Evolutionary conservation across 768 basidiomycete species (phyloP), one percentile per base, ranked within the genome.

Genomic region (Suillus hirtellus): DNA sequence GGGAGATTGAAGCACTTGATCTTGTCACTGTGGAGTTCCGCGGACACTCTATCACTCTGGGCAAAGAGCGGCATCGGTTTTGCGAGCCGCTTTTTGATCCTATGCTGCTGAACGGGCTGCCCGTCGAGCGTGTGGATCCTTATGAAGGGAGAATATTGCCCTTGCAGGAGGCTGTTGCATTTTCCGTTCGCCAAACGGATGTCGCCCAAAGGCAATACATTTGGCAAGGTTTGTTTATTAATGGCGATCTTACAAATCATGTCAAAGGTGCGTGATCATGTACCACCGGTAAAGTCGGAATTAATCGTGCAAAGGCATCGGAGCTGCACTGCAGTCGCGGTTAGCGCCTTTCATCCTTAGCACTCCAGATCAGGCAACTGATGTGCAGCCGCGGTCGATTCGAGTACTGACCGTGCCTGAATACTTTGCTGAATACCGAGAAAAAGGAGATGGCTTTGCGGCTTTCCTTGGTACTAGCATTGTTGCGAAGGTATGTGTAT

Each of bases 11-110:
- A 70, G 90, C 93, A 0, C 77, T 93, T 63, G 92, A 96, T 73
- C 86, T 95, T n/a, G 77, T 92, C 42, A 86, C 87, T 10, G 75
- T 93, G 31, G 81, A 89, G 70, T 94, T 92, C 76, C 82, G 85
- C n/a, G 87, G 81, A 11, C 81, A 84, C 70, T 82, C 86, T 46
- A 71, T 96, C 63, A 91, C 89, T 9, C 68, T 96, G 42, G 95
- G 95, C 19, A 92, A 91, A 72, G 93, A 94, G 71, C 83, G 95
- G 42, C 94, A 97, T 79, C 82, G 92, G 46, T 92, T 95, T 76
- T 94, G 92, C 72, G 95, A 96, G 73, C 93, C 94, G 7, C 80
- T 97, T 34, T 95, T 94, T 66, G 89, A 94, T 70, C 89, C 89
- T 2, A 78, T 74, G 4, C 69, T 93, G 47, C 74, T 93, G 63